These are phyloP conservation scores for Colletotrichum higginsianum DNA, from an alignment of 2,329 filamentous ascomycete genomes.

Conservation along the genomic window DNA sequence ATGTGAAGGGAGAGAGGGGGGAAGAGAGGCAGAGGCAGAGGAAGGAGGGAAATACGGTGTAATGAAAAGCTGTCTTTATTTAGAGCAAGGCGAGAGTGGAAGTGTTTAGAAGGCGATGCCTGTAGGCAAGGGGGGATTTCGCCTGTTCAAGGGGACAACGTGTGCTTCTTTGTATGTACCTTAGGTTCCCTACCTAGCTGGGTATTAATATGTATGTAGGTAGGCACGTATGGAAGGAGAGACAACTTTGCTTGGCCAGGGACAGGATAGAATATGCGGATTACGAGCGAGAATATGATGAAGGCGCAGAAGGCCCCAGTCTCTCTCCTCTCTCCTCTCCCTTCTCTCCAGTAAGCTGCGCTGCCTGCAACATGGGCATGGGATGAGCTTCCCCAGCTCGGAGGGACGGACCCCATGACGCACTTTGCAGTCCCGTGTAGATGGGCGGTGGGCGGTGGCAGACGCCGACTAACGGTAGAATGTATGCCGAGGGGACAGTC, in stretches of 20 bases:
- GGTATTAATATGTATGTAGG: background rate
- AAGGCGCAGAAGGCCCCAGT: constrained; percentile 26
- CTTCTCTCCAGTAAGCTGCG: constrained; percentile 30
- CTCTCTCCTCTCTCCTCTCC: constrained; percentile 4
- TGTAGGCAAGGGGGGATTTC: background rate
- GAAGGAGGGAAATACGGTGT: background rate
- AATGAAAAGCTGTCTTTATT: background rate
- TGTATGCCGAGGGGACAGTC: background rate
- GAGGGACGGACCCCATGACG: constrained; percentile 36
- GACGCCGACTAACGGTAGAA: constrained; percentile 1
- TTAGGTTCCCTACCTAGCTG: too few species aligned
- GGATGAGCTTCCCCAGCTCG: constrained; percentile 12
- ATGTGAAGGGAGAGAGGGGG: background rate
- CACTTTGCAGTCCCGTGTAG: constrained; percentile 32
- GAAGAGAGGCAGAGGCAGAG: too few species aligned
- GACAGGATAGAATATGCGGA: constrained; percentile 7
- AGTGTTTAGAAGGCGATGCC: background rate
- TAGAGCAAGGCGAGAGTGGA: background rate
- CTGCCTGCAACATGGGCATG: background rate
- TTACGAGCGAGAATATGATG: constrained; percentile 8
- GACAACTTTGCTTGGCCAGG: background rate
- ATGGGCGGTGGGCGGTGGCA: constrained; percentile 18
- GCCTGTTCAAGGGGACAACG: constrained; percentile 8
- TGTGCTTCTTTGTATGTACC: constrained; percentile 13
- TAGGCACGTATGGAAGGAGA: background rate